These are phyloP conservation scores for Pythium brassicae DNA, from an alignment of 352 stramenopile species.

Conservation along the genomic window DNA sequence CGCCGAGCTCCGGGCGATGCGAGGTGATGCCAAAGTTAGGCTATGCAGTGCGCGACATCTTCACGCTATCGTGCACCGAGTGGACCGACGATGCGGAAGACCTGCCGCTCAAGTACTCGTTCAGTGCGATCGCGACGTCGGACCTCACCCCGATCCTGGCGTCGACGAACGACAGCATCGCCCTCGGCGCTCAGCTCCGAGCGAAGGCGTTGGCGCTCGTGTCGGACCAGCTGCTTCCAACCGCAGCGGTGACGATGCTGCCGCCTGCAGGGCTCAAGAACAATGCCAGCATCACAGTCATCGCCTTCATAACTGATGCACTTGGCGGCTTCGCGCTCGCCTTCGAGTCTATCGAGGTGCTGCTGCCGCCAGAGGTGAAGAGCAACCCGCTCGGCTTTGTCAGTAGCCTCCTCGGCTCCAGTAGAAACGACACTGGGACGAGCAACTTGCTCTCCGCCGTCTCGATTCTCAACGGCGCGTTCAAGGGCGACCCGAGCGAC, in stretches of 20 bases:
- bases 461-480: constrained; percentile 39
- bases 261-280: constrained; percentile 22
- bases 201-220: constrained; percentile 35
- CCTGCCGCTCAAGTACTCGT: constrained; percentile 58
- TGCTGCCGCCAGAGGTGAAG: constrained; percentile 28
- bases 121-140: constrained; percentile 36
- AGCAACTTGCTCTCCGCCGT: constrained; percentile 38
- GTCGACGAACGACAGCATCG: constrained; percentile 14
- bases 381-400: constrained; percentile 35
- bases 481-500: constrained; percentile 5
- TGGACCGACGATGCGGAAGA: constrained; percentile 64
- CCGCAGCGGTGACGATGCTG: constrained; percentile 34
- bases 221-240: constrained; percentile 29
- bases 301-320: constrained; percentile 52
- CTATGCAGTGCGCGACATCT: constrained; percentile 48
- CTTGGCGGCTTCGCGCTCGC: constrained; percentile 35
- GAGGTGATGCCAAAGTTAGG: constrained; percentile 35
- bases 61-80: constrained; percentile 40
- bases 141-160: constrained; percentile 22
- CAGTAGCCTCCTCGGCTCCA: constrained; percentile 23
- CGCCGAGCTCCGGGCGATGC: constrained; percentile 50
- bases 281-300: constrained; percentile 35
- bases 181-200: constrained; percentile 21
- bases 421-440: constrained; percentile 11
- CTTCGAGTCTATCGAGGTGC: constrained; percentile 30